Evolutionary conservation across 495 filamentous ascomycete genomes (phyloP).

Genomic region (Chlorociboria aeruginascens): DNA sequence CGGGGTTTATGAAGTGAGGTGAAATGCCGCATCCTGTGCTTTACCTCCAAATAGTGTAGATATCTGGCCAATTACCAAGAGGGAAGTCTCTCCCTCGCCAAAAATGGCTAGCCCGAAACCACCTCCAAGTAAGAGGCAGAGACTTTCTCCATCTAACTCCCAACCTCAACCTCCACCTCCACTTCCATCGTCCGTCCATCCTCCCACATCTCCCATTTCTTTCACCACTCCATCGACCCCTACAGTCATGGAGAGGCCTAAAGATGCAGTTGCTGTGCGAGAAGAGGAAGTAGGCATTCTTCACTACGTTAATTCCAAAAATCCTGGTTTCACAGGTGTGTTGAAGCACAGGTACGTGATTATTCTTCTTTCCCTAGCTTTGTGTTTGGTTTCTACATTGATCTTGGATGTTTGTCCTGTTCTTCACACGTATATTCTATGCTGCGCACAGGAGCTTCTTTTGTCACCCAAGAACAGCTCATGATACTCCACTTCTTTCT

Average conservation of each 20-base stretch:
- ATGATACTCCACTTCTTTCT: background rate
- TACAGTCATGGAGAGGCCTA: no score
- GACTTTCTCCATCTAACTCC: background rate
- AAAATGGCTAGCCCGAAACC: slow-evolving; percentile 6
- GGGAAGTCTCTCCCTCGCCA: background rate
- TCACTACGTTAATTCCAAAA: slow-evolving; percentile 36
- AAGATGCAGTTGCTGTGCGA: background rate
- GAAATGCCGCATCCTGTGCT: background rate
- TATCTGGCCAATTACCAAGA: background rate
- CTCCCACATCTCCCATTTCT: background rate
- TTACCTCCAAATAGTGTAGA: background rate
- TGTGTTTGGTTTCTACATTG: background rate
- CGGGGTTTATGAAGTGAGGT: background rate
- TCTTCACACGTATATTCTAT: no score
- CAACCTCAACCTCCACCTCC: background rate
- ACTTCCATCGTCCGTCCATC: background rate
- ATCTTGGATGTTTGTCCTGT: no score
- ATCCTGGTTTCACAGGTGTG: slow-evolving; percentile 39
- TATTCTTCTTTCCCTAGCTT: background rate
- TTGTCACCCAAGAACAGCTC: background rate
- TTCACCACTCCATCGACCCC: background rate
- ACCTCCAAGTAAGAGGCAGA: background rate
- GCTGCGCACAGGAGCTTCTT: background rate
- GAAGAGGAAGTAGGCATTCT: slow-evolving; percentile 45
- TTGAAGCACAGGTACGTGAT: slow-evolving; percentile 44